A percentile compares a stretch with the other conserved stretches of the same genome.
Evolutionary conservation across 805 yeast species (phyloP).

Genomic region (Saturnispora diversa): DNA sequence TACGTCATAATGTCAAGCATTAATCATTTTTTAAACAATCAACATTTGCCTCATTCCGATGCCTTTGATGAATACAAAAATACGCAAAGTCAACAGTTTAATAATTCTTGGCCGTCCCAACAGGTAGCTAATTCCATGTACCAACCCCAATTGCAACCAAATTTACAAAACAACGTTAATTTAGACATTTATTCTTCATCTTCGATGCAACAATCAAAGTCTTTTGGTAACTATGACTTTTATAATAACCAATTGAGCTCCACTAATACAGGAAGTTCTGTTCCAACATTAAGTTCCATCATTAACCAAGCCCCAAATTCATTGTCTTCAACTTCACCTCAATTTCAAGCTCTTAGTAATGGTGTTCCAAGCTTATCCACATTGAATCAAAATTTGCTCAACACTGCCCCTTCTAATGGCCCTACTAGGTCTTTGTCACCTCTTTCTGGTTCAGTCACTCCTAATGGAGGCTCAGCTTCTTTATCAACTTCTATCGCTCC

Average conservation of each 20-base stretch:
- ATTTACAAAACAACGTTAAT: too few species aligned
- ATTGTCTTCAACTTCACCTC: conserved; percentile 7
- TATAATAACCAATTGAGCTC: conserved; percentile 3
- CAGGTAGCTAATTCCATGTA: too few species aligned
- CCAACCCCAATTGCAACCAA: neutral
- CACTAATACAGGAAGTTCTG: conserved; percentile 9
- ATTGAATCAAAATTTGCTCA: neutral
- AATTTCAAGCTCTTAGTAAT: conserved; percentile 2
- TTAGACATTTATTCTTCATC: conserved; percentile 4
- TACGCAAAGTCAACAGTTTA: neutral
- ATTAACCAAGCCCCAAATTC: conserved; percentile 6
- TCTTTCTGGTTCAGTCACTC: conserved; percentile 7
- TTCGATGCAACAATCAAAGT: conserved; percentile 10
- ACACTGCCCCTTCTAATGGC: neutral
- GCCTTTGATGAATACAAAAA: neutral
- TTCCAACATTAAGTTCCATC: conserved; percentile 5
- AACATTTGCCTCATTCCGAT: conserved; percentile 2
- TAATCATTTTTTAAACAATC: conserved; percentile 2
- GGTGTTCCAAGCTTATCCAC: neutral
- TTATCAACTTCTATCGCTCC: too few species aligned
- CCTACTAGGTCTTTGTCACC: conserved; percentile 1
- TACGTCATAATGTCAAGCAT: conserved; percentile 5
- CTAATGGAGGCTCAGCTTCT: conserved; percentile 6
- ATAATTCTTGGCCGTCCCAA: neutral
- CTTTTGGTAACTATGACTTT: conserved; percentile 8